Base-by-base conservation (phyloP, 331 rosid genomes). In the Quercus lobata region DNA sequence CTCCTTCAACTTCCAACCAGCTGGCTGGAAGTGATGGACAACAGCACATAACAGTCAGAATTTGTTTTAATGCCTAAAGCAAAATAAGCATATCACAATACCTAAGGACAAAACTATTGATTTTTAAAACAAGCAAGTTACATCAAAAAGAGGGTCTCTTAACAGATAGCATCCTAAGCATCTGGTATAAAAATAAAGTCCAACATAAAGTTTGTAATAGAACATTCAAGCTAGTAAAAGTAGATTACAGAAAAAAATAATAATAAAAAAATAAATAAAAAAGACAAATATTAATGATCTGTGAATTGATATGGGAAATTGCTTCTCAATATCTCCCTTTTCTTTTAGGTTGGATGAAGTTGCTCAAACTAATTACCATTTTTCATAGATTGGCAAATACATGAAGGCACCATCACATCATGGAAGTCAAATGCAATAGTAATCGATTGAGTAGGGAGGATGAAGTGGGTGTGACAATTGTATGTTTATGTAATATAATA, bases 1-100 rank as follows among this genome's bases (percentile, higher is more conserved):
- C 85, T 92, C 97, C 85, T 92, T 91, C 80, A 94, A 78, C 52
- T 87, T 91, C 95, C 97, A 94, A 57, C 97, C 98, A 30, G 97
- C 86, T 57, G 98, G 98, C 98, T 92, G 89, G 78, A 88, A 83
- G 88, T 37, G 73, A 57, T 7, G 27, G 72, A 89, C 74, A n/a
- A 83, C 69, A 81, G 63, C 55, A 73, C 71, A 62, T 9, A 71
- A 41, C 70, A 81, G 6, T 76, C 41, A 80, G 19, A 69, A 57
- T 85, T 65, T 74, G 77, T 57, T 14, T 57, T 6, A n/a, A 83
- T 66, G 22, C 55, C 6, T 11, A 71, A 4, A 32, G 46, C 11
- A 65, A 37, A 73, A 49, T 41, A 57, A 57, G 24, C 14, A 57
- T 4, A 57, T 57, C 62, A 57, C 62, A 57, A 57, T n/a, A 7